Base-by-base conservation (phyloP, 371 early-diverging fungal species). In the Rhizopus arrhizus region DNA sequence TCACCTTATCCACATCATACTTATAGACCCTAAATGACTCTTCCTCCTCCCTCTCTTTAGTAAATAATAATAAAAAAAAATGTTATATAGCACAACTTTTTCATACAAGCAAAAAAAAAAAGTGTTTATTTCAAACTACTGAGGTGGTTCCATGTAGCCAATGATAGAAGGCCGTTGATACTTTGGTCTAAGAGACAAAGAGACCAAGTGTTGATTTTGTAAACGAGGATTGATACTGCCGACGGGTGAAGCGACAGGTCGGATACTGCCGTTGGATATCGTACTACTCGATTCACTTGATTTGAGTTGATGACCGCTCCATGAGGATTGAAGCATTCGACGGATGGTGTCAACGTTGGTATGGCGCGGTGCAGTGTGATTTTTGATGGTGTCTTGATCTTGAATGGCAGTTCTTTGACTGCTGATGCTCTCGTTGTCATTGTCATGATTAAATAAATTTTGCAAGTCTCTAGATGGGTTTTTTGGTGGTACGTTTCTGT, bases 301-400 rank as follows among this genome's bases (percentile, higher is more conserved):
- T 28, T 59, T 62, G 3, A 74, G 13, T 29, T 65, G 60, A 34
- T 51, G 62, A 0, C 69, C 65, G 38, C 69, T 73, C 73, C 73
- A 73, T 8, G 78, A 73, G 0, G 70, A 68, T 29, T 73, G 78
- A 3, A 78, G 62, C 61, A 68, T 66, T 8, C 61, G 58, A 12
- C 75, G 71, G 36, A 78, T 67, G 3, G 69, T 73, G 33, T 73
- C 72, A 0, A 78, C 70, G 40, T 78, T 13, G 15, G 5, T 68
- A 34, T 53, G 62, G 5, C 47, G 42, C 38, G 31, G 36, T 4
- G 56, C 32, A n/a, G 55, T 65, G 40, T 57, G 60, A 40, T 61
- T 41, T 41, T 57, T 50, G 15, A 38, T 38, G 2, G 40, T 38
- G 22, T 22, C 22, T 22, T 22, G 3, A 0, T 43, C 43, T 43